Conservation (phyloP, 164 flowering plant species). For the Chloranthus sessilifolius region DNA sequence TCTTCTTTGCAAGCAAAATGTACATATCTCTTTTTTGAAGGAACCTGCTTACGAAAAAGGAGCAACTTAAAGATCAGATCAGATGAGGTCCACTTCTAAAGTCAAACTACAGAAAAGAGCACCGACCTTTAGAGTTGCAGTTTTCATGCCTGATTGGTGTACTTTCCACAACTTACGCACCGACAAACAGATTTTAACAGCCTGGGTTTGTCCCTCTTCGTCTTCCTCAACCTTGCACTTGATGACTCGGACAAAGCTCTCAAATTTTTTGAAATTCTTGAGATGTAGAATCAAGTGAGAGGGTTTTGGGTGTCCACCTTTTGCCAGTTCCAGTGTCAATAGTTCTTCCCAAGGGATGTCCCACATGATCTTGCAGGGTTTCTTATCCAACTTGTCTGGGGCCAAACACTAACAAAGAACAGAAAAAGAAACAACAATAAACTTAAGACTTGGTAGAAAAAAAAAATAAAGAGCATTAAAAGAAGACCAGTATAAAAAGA, state of each 20-base stretch:
- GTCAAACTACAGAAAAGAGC: background rate
- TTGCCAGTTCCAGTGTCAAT: constrained; percentile 82
- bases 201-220: constrained; percentile 59
- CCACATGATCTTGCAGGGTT: constrained; percentile 94
- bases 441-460: too few relatives aligned
- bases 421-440: background rate
- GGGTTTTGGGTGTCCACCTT: constrained; percentile 65
- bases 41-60: constrained; percentile 49
- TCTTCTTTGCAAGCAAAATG: constrained; percentile 59
- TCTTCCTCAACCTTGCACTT: constrained; percentile 66
- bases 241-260: constrained; percentile 66
- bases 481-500: background rate
- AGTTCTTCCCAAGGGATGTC: constrained; percentile 97
- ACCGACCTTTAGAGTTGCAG: constrained; percentile 54
- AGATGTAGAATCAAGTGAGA: constrained; percentile 90
- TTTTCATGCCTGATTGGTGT: constrained; percentile 52
- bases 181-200: constrained; percentile 61
- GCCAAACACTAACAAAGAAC: constrained; percentile 43
- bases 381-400: constrained; percentile 76
- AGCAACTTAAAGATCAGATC: background rate
- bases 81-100: background rate
- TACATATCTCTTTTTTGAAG: constrained; percentile 73
- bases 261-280: constrained; percentile 68
- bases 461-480: background rate
- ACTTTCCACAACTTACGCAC: constrained; percentile 78